phyloP scores from a whole-genome alignment of 805 yeast genomes.

The Starmerella asiatica region DNA sequence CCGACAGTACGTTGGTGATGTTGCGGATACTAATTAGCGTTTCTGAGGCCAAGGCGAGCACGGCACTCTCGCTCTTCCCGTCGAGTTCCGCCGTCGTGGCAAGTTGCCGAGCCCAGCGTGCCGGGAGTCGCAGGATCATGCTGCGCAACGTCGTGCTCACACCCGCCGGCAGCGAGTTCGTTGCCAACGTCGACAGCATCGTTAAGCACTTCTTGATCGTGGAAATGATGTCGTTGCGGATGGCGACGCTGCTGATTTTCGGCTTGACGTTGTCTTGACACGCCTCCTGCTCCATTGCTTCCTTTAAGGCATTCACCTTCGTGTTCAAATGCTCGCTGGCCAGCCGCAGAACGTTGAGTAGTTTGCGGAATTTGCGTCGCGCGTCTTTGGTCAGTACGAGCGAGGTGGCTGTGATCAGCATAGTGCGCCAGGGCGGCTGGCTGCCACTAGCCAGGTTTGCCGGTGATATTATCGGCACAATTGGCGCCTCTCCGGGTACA shows the following conservation, averaged over 20 bases:
- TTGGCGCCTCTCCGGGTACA: no score
- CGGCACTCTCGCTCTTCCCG: constrained; percentile 44
- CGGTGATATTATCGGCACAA: no score
- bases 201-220: constrained; percentile 82
- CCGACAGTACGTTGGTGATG: constrained; percentile 72
- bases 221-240: constrained; percentile 70
- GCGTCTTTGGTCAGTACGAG: constrained; percentile 31
- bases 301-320: constrained; percentile 18
- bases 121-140: constrained; percentile 61
- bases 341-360: constrained; percentile 16
- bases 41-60: constrained; percentile 73
- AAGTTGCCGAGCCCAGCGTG: constrained; percentile 45
- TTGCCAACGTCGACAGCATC: constrained; percentile 73
- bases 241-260: constrained; percentile 25
- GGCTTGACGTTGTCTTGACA: constrained; percentile 19
- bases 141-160: constrained; percentile 71
- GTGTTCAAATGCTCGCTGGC: constrained; percentile 19
- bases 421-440: constrained; percentile 21
- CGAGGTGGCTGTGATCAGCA: constrained; percentile 27
- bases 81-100: constrained; percentile 15
- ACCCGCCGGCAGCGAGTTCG: constrained; percentile 59
- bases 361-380: constrained; percentile 15
- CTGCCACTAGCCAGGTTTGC: no score
- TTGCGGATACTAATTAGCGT: constrained; percentile 75
- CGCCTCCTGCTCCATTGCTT: constrained; percentile 20